phyloP scores from a whole-genome alignment of 2,329 filamentous ascomycete genomes.

The Scytalidium sp. region DNA sequence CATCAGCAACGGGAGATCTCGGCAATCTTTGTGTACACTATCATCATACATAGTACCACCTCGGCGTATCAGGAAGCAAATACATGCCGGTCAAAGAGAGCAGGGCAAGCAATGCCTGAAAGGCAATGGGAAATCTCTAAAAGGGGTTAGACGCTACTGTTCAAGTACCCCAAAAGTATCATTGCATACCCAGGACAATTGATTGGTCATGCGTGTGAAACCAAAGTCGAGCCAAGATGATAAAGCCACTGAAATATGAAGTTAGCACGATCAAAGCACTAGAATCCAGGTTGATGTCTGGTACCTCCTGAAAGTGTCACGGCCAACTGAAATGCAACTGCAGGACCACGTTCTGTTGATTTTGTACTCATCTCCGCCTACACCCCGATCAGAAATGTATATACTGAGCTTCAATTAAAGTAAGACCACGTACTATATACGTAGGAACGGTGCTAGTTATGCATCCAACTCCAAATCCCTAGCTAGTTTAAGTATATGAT shows the following conservation, averaged over 20 bases:
- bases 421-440: conserved; percentile 16
- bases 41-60: conserved; percentile 28
- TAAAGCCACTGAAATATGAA: neutral
- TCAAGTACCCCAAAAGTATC: neutral
- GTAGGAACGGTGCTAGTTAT: conserved; percentile 27
- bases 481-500: neutral
- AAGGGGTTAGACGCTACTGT: neutral
- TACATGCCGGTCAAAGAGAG: conserved; percentile 22
- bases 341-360: conserved; percentile 24
- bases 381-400: neutral
- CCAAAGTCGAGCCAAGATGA: conserved; percentile 22
- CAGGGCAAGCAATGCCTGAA: conserved; percentile 28
- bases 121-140: conserved; percentile 26
- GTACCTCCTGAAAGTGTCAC: conserved; percentile 23
- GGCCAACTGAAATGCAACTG: conserved; percentile 22
- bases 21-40: neutral
- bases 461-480: conserved; percentile 15
- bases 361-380: conserved; percentile 17
- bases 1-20: neutral
- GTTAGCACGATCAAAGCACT: neutral
- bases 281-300: conserved; percentile 4
- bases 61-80: conserved; percentile 26
- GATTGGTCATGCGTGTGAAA: conserved; percentile 17
- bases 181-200: conserved; percentile 10
- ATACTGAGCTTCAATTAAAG: neutral